Base-by-base conservation (phyloP, 129 eudicot species). In the Logfia minima region DNA sequence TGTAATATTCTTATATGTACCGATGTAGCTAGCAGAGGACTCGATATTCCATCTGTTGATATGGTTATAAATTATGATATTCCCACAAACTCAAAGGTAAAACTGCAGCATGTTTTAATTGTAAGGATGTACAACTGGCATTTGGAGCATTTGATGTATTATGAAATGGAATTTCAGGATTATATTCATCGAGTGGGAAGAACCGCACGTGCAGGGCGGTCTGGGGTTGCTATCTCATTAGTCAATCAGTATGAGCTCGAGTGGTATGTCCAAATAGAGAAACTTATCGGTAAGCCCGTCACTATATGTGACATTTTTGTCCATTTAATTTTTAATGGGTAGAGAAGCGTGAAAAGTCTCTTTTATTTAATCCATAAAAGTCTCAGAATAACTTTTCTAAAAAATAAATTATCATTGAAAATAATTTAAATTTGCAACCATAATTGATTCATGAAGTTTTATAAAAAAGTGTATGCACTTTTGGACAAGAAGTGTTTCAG, bases 131-230 rank as follows among this genome's bases (percentile, higher is more conserved):
- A 59, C 4, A 3, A 22, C 23, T 71, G 72, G 23, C 23, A 10
- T 64, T 48, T 72, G 29, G 64, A 48, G 28, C 18, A 3, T 39
- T 43, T 71, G 17, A 32, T 64, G 45, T 34, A 52, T 29, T 72
- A 10, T 77, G 69, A 70, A 65, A 72, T 83, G 37, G 18, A 39
- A 35, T 70, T 80, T 35, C 74, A 94, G 96, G 99, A 94, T 82
- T 94, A 94, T 68, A 91, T 94, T 62, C 99, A 94, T 74, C 82
- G 99, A 72, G 99, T 94, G 14, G 99, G 99, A 75, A 89, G 99
- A 85, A 94, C 99, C 16, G 99, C 99, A 72, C 93, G 99, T 66
- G 99, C 99, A 21, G 99, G 99, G 39, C 88, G 97, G 35, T 87
- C 97, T 28, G 99, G 99, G 14, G 88, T 94, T 64, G 97, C 97